These are phyloP conservation scores for Apophysomyces variabilis DNA, from an alignment of 371 early-diverging fungal species.

Conservation along the genomic window DNA sequence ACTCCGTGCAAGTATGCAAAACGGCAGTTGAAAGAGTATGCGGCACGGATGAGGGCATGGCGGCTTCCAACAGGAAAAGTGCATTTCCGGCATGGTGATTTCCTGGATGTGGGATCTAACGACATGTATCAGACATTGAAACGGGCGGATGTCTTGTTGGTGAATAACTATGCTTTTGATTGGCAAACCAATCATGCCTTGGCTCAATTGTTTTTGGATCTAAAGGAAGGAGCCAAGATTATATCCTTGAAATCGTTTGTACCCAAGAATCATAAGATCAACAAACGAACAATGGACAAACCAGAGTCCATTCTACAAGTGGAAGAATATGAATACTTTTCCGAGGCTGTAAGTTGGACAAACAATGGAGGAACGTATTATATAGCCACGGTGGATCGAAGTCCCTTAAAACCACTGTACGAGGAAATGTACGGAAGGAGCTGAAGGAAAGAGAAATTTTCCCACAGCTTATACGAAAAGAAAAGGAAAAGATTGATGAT, in stretches of 20 bases:
- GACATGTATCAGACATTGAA: conserved; percentile 70
- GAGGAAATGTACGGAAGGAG: conserved; percentile 41
- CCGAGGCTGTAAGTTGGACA: conserved; percentile 93
- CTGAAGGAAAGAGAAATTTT: background rate
- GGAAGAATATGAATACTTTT: conserved; percentile 76
- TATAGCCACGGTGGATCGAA: conserved; percentile 84
- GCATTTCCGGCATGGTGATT: conserved; percentile 76
- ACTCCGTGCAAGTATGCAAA: conserved; percentile 82
- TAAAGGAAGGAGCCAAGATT: conserved; percentile 89
- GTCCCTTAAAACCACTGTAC: conserved; percentile 65
- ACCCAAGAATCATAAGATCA: conserved; percentile 78
- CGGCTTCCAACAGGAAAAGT: conserved; percentile 68
- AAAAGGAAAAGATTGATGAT: too few species aligned
- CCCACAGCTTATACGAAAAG: too few species aligned
- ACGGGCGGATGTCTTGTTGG: conserved; percentile 89
- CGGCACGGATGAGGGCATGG: conserved; percentile 79
- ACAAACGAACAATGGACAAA: conserved; percentile 74
- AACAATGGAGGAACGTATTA: conserved; percentile 86
- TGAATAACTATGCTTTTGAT: conserved; percentile 94
- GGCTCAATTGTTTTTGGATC: conserved; percentile 84
- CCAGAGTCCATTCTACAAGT: conserved; percentile 87
- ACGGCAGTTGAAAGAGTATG: conserved; percentile 83
- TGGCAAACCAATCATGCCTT: conserved; percentile 82
- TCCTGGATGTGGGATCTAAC: conserved; percentile 62
- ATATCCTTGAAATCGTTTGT: conserved; percentile 85